phyloP scores from a whole-genome alignment of 148 eudicot species.

The Camellia japonica region DNA sequence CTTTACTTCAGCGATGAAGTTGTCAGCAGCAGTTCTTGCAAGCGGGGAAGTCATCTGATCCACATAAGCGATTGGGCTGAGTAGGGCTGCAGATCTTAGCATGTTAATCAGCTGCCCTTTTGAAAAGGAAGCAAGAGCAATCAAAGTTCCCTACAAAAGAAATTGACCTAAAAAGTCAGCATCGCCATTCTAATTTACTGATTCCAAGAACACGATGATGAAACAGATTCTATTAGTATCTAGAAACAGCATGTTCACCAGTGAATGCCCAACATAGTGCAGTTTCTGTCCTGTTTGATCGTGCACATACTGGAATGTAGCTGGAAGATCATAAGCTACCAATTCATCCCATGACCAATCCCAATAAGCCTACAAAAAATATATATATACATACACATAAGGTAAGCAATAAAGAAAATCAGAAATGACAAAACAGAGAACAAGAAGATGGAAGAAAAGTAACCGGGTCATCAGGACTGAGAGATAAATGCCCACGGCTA shows the following conservation, averaged over 20 bases:
- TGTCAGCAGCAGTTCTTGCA: slow-evolving; percentile 31
- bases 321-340: slow-evolving; percentile 55
- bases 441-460: neutral
- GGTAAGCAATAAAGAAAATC: neutral
- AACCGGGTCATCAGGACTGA: slow-evolving; percentile 35
- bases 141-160: slow-evolving; percentile 41
- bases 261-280: slow-evolving; percentile 63
- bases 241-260: slow-evolving; percentile 30
- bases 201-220: neutral
- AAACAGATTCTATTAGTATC: no score
- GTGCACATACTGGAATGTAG: slow-evolving; percentile 42
- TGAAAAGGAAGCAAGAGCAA: slow-evolving; percentile 44
- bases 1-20: slow-evolving; percentile 38
- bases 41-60: slow-evolving; percentile 35
- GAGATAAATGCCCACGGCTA: slow-evolving; percentile 50
- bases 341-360: slow-evolving; percentile 84
- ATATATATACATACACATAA: neutral
- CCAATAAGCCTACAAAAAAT: slow-evolving; percentile 53
- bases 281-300: slow-evolving; percentile 42
- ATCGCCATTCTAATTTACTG: neutral
- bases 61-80: slow-evolving; percentile 46
- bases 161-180: neutral
- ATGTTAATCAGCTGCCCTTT: slow-evolving; percentile 24
- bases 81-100: slow-evolving; percentile 44
- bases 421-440: no score